phyloP scores from a whole-genome alignment of 2,329 filamentous ascomycete genomes.

The Pyrenophora graminea region DNA sequence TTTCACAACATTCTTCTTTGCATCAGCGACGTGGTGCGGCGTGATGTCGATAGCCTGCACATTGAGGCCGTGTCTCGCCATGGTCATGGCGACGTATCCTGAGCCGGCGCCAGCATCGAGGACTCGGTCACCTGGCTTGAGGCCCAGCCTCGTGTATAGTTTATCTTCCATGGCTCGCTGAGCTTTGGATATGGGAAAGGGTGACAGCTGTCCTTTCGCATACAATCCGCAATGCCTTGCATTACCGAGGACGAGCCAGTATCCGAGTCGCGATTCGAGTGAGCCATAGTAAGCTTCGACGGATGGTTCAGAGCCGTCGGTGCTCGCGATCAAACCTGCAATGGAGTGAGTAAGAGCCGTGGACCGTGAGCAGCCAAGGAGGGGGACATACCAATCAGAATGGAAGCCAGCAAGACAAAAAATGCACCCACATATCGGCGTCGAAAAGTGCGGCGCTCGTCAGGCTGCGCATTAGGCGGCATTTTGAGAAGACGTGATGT shows the following conservation, averaged over 20 bases:
- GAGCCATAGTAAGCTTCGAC: constrained; percentile 45
- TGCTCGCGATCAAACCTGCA: constrained; percentile 10
- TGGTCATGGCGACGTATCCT: constrained; percentile 55
- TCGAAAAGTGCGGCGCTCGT: constrained; percentile 3
- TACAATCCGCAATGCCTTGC: constrained; percentile 59
- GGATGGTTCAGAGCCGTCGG: background rate
- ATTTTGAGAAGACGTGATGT: constrained; percentile 5
- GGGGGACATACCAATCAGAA: constrained; percentile 2
- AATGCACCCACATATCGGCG: constrained; percentile 6
- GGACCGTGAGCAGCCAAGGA: background rate
- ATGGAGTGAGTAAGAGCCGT: constrained; percentile 3
- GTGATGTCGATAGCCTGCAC: constrained; percentile 57
- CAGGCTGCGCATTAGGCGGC: constrained; percentile 1
- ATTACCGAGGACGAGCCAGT: constrained; percentile 50
- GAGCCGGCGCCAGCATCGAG: constrained; percentile 59
- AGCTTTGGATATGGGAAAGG: constrained; percentile 52
- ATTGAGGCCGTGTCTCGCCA: constrained; percentile 46
- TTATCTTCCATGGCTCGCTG: constrained; percentile 58
- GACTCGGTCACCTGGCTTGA: constrained; percentile 47
- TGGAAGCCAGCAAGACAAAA: constrained; percentile 5
- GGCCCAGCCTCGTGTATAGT: constrained; percentile 37
- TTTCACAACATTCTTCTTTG: constrained; percentile 44
- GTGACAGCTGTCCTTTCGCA: constrained; percentile 52
- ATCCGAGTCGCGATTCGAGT: constrained; percentile 48
- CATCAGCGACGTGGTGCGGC: constrained; percentile 53